Evolutionary conservation across 2,329 filamentous ascomycete species (phyloP).

Genomic region (Aspergillus fischeri): DNA sequence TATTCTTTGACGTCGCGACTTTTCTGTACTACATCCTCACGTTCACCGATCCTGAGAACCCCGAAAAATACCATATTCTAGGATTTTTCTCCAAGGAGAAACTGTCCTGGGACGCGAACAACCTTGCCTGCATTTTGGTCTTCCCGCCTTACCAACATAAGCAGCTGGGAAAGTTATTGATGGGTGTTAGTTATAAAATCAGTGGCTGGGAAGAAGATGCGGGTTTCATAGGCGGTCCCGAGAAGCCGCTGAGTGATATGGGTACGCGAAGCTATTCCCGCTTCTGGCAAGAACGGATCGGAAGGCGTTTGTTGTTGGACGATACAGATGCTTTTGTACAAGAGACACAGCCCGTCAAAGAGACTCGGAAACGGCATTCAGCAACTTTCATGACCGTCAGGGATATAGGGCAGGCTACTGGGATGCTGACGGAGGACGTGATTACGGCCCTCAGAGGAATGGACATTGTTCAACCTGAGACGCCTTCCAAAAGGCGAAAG

Average conservation of each 20-base stretch:
- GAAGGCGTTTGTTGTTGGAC: slow-evolving; percentile 58
- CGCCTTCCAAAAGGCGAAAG: slow-evolving; percentile 51
- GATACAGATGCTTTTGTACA: slow-evolving; percentile 26
- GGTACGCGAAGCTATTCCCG: slow-evolving; percentile 76
- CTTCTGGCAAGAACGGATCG: slow-evolving; percentile 83
- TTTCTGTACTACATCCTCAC: slow-evolving; percentile 95
- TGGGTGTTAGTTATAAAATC: slow-evolving; percentile 91
- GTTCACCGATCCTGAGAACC: slow-evolving; percentile 55
- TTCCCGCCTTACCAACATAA: slow-evolving; percentile 95
- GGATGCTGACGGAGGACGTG: slow-evolving; percentile 82
- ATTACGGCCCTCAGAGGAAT: slow-evolving; percentile 74
- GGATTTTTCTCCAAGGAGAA: slow-evolving; percentile 99
- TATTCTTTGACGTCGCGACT: slow-evolving; percentile 92
- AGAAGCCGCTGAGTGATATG: slow-evolving; percentile 86
- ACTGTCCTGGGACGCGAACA: slow-evolving; percentile 98
- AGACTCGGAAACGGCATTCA: slow-evolving; percentile 40
- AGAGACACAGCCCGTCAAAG: slow-evolving; percentile 30
- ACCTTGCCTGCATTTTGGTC: slow-evolving; percentile 90
- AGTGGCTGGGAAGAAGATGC: slow-evolving; percentile 65
- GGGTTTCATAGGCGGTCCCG: slow-evolving; percentile 79
- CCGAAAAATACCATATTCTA: slow-evolving; percentile 57
- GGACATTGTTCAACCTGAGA: slow-evolving; percentile 59
- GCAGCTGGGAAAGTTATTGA: slow-evolving; percentile 80
- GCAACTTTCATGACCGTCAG: slow-evolving; percentile 59
- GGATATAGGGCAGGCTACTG: slow-evolving; percentile 71